A percentile compares a stretch with the other conserved stretches of the same genome.
phyloP scores from a whole-genome alignment of 2,329 filamentous ascomycete species.

The Colletotrichum godetiae region DNA sequence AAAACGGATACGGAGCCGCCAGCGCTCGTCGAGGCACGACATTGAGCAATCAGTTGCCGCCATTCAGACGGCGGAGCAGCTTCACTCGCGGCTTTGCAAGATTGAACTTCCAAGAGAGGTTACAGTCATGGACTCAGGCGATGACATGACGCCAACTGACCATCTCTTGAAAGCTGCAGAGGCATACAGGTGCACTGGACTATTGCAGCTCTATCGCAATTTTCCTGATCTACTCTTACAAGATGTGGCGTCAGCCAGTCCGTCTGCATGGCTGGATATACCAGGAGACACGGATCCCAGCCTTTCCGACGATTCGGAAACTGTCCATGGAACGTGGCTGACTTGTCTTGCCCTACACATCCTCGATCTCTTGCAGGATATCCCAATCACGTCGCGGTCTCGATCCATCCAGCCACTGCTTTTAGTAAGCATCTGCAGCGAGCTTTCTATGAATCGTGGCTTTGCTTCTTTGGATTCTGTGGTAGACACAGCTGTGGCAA shows the following conservation, averaged over 20 bases:
- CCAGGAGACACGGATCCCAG: constrained; percentile 18
- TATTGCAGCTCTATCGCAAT: constrained; percentile 43
- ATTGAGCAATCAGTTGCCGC: constrained; percentile 40
- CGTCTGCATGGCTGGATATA: not conserved
- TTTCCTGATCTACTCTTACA: constrained; percentile 53
- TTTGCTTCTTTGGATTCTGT: not conserved
- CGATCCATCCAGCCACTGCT: constrained; percentile 57
- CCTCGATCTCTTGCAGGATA: constrained; percentile 51
- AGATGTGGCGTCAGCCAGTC: constrained; percentile 33
- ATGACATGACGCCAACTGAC: constrained; percentile 39
- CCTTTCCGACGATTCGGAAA: not conserved
- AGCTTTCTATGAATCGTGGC: constrained; percentile 45
- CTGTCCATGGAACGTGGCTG: constrained; percentile 49
- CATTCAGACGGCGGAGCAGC: constrained; percentile 36
- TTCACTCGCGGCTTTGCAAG: constrained; percentile 33
- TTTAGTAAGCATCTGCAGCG: constrained; percentile 54
- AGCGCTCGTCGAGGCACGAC: constrained; percentile 39
- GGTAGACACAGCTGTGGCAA: not conserved
- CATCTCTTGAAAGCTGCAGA: constrained; percentile 43
- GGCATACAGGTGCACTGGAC: constrained; percentile 42
- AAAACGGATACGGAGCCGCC: constrained; percentile 39
- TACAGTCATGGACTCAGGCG: constrained; percentile 38
- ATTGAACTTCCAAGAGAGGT: not conserved
- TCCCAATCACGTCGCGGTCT: constrained; percentile 56
- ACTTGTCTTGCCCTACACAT: constrained; percentile 57